Evolutionary conservation across 2,329 filamentous ascomycete genomes (phyloP), one percentile per base, ranked within the genome.

Genomic region (Aspergillus pseudotamarii): DNA sequence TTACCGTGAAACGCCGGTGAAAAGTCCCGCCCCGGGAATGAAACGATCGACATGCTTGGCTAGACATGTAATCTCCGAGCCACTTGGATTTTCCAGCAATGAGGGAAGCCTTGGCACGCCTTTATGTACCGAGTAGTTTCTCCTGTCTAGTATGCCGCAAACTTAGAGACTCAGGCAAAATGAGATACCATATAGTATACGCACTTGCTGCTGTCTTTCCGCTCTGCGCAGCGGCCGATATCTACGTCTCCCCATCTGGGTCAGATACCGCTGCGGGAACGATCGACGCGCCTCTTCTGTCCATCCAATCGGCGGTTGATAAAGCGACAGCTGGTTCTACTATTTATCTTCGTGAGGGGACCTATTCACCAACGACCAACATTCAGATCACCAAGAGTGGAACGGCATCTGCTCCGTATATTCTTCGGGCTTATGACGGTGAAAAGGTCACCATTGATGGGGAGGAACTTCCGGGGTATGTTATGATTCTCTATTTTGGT

Each of bases 321-420:
- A 53, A 56, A 10, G 66, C 64, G 1, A 65, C 62, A 1, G 34
- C 59, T 1, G 66, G 66, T 3, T 53, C 60, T 2, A 68, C 65
- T 1, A 65, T 68, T 46, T 68, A 68, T 43, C 57, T 68, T 12
- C 62, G 64, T 1, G 56, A 56, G 16, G 65, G 65, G 3, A 68
- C 64, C 9, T 68, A 66, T 45, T 51, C 57, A 11, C 66, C 66
- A 0, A 63, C 66, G 5, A 57, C 58, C 1, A 68, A 68, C 28
- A 66, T 68, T 11, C 64, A 68, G 34, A 66, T 68, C 19, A 64
- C 58, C 2, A 68, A 68, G 43, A 66, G 62, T 36, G 66, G 66
- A 0, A 64, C 62, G 1, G 10, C 66, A 1, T 57, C 54, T 5
- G 36, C 53, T 6, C 62, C 66, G 3, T 66, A 65, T 23, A n/a